Base-by-base conservation (phyloP, 768 basidiomycete genomes). In the Trametes cinnabarina region DNA sequence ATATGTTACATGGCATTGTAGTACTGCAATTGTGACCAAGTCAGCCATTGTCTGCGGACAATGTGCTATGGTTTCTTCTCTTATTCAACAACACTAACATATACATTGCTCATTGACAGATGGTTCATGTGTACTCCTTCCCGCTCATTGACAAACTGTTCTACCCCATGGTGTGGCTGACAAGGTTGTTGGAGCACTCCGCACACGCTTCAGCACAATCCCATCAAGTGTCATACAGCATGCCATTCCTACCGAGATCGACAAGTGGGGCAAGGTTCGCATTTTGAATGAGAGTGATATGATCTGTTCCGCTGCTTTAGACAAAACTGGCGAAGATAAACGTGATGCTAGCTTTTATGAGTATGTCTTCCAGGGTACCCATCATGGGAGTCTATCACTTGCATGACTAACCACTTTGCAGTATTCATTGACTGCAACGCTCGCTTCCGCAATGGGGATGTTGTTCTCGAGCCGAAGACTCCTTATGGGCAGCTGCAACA, bases 401-500 rank as follows among this genome's bases (percentile, higher is more conserved):
- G 20, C 17, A 12, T n/a, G n/a, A 17, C 34, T 32, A n/a, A 6
- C 11, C 30, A 75, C 74, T 75, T 75, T 59, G 67, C 72, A 41
- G 35, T 69, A 14, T 55, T 68, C 39, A 63, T 74, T 17, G 75
- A 77, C 57, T 52, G 30, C 25, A 58, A 70, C 51, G 66, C 68
- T 2, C 54, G 51, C 12, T 41, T 58, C n/a, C 55, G 39, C 14
- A 52, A 60, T 3, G 41, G 48, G 7, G 47, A 39, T 1, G n/a
- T 39, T 3, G 46, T 39, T 3, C 49, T 54, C n/a, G 48, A 57
- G 26, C 14, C 32, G 7, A 22, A 42, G 15, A 62, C 66, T 14
- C 74, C 69, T 57, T 77, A 63, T 59, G 75, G 76, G 1, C 71
- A 73, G 56, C 69, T 77, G 1, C 57, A 68, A 46, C 49, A 65